Percentiles rank a stretch among this genome's conserved stretches.
phyloP scores from a whole-genome alignment of 768 basidiomycete genomes.

The Mycena metata region DNA sequence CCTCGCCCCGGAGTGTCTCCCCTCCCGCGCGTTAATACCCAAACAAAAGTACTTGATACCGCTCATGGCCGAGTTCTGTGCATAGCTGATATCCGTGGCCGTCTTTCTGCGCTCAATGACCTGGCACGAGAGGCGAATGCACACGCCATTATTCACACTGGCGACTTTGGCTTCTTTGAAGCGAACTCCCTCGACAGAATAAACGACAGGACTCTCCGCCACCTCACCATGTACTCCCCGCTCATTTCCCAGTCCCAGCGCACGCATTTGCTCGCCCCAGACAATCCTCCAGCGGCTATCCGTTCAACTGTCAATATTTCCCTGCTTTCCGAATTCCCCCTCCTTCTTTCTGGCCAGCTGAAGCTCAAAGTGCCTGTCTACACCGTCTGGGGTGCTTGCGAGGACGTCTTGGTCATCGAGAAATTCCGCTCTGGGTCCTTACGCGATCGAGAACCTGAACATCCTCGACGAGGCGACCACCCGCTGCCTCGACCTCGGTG shows the following conservation, averaged over 20 bases:
- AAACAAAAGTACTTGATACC: constrained; percentile 85
- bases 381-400: constrained; percentile 97
- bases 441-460: constrained; percentile 90
- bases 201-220: constrained; percentile 95
- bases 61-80: constrained; percentile 91
- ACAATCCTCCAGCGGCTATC: constrained; percentile 76
- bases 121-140: constrained; percentile 91
- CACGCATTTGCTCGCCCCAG: constrained; percentile 79
- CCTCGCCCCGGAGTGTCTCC: constrained; percentile 64
- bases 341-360: constrained; percentile 90
- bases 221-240: constrained; percentile 96
- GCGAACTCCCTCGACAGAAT: constrained; percentile 87
- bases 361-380: constrained; percentile 94
- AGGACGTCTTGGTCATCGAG: constrained; percentile 94
- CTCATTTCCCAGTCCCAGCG: constrained; percentile 89
- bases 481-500: constrained; percentile 90
- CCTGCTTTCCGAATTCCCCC: constrained; percentile 94
- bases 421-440: constrained; percentile 89
- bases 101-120: constrained; percentile 89
- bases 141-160: constrained; percentile 95
- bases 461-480: constrained; percentile 97
- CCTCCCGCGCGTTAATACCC: constrained; percentile 68
- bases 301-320: constrained; percentile 81
- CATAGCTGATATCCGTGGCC: constrained; percentile 93
- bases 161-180: constrained; percentile 99